Base-by-base conservation (phyloP, 495 filamentous ascomycete genomes). In the Hypoxylon lenormandii region DNA sequence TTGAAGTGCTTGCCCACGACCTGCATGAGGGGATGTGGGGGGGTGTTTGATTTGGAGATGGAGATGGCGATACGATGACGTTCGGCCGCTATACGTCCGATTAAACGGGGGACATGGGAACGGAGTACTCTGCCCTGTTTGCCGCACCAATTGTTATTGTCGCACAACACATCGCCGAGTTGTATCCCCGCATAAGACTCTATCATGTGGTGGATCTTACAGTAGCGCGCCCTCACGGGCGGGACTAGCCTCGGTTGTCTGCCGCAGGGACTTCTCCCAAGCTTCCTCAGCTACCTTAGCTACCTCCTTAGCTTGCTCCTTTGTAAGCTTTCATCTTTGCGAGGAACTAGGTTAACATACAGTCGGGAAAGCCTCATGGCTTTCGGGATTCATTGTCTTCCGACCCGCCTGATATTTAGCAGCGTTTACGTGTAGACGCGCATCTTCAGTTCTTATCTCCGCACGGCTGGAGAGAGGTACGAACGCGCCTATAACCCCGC, bases 51-150 rank as follows among this genome's bases (percentile, higher is more conserved):
- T 23, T 66, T 66, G 57, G 67, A 16, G 67, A 37, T 66, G 57
- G 67, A 16, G 67, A 37, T 47, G 36, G 60, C 48, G 37, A 64
- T 64, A 56, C 58, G 57, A 71, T 71, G 68, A 71, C 52, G 68
- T 71, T 71, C 68, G 68, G 68, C 19, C 36, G 42, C 51, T 61
- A 66, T 71, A 63, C 62, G 38, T 66, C 68, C 68, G 68, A 71
- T 71, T 66, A 62, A 62, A 62, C 52, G 61, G 68, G 68, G 51
- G 67, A 62, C 33, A 47, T 61, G 47, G 48, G 47, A 43, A 66
- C 57, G 22, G 55, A 63, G 52, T 26, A 43, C 13, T 48, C 30
- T 58, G 53, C 59, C 42, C 15, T 58, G 45, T 62, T 71, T 71
- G 36, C 68, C 68, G 68, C 68, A 48, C 68, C 68, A 71, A 71